Percentiles rank a stretch among this genome's conserved stretches.
phyloP scores from a whole-genome alignment of 352 stramenopile genomes.

The Phytophthora parvispora region DNA sequence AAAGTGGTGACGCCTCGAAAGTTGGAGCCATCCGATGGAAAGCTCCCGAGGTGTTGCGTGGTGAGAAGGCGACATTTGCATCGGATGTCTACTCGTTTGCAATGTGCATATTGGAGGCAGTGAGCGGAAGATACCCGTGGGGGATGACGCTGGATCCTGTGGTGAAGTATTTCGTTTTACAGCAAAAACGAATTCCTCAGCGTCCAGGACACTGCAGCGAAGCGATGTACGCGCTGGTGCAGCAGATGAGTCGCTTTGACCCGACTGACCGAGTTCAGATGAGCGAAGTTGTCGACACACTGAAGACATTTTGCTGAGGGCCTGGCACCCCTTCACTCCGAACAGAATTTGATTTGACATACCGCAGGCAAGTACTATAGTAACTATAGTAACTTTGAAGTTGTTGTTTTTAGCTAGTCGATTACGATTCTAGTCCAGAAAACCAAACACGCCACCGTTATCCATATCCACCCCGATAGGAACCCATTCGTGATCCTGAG shows the following conservation, averaged over 20 bases:
- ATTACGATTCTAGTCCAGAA: too few relatives aligned
- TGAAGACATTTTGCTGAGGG: background rate
- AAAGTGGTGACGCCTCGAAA: background rate
- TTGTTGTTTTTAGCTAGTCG: too few relatives aligned
- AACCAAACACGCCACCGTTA: too few relatives aligned
- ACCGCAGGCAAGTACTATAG: too few relatives aligned
- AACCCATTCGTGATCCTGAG: too few relatives aligned
- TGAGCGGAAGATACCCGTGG: slow-evolving; percentile 21
- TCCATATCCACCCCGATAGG: too few relatives aligned
- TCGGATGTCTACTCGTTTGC: slow-evolving; percentile 44
- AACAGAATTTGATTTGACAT: background rate
- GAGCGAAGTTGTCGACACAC: background rate
- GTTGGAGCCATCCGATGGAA: slow-evolving; percentile 24
- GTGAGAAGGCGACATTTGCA: slow-evolving; percentile 3
- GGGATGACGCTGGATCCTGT: slow-evolving; percentile 1
- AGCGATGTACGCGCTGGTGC: background rate
- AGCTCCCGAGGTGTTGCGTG: slow-evolving; percentile 19
- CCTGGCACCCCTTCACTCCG: too few relatives aligned
- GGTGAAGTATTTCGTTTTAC: slow-evolving; percentile 7
- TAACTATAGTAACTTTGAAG: too few relatives aligned
- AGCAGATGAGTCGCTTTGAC: slow-evolving; percentile 4
- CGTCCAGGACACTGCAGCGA: background rate
- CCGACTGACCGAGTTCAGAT: background rate
- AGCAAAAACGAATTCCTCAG: background rate
- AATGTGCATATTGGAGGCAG: slow-evolving; percentile 19